These are phyloP conservation scores for Linum lewisii DNA, from an alignment of 345 rosid genomes.

Conservation along the genomic window DNA sequence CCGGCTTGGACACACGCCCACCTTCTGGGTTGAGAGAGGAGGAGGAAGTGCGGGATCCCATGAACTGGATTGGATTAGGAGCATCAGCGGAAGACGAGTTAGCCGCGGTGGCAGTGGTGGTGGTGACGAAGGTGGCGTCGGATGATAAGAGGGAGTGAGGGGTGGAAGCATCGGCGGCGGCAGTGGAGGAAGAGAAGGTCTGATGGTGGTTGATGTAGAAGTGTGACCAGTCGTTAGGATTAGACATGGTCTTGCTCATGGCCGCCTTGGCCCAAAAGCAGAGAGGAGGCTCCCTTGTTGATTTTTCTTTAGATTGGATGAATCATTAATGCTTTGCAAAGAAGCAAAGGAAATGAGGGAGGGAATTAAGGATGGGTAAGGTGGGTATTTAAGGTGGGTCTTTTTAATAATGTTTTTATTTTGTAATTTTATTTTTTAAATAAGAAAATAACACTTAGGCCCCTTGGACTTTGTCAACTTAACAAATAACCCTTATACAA, in stretches of 20 bases:
- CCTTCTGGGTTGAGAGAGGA: constrained; percentile 59
- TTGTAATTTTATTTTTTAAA: too few relatives aligned
- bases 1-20: constrained; percentile 56
- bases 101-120: constrained; percentile 21
- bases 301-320: too few relatives aligned
- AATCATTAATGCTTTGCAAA: constrained; percentile 4
- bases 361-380: constrained; percentile 26
- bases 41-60: constrained; percentile 9
- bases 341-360: constrained; percentile 11
- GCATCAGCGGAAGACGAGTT: neutral
- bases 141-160: constrained; percentile 8
- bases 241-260: constrained; percentile 48
- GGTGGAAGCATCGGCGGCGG: constrained; percentile 1
- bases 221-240: constrained; percentile 58
- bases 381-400: neutral
- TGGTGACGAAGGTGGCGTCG: constrained; percentile 23
- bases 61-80: neutral
- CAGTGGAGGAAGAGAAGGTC: constrained; percentile 3
- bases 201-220: constrained; percentile 32
- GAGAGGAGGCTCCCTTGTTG: neutral
- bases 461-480: too few relatives aligned
- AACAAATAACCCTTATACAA: too few relatives aligned
- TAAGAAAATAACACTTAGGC: too few relatives aligned
- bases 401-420: too few relatives aligned
- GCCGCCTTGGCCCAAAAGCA: neutral